Conservation (phyloP, 2,329 filamentous ascomycete genomes). For the Graphiopsis chlorocephala region DNA sequence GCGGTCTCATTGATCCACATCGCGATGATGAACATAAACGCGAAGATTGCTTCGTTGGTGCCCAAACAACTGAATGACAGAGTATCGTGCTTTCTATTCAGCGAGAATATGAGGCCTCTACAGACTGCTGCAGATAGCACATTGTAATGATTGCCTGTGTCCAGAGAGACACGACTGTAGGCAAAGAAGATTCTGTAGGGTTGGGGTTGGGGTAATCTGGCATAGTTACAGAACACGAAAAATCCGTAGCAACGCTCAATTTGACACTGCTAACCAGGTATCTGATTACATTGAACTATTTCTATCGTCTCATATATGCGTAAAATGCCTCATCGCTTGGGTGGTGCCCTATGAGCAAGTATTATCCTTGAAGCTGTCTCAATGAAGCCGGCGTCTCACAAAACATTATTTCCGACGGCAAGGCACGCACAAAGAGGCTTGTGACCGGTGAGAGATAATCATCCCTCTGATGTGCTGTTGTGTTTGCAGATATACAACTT, state of each 20-base stretch:
- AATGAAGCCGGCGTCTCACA: background rate
- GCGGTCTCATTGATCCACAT: background rate
- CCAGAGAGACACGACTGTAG: background rate
- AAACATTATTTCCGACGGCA: background rate
- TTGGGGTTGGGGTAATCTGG: background rate
- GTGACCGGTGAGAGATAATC: background rate
- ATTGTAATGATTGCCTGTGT: background rate
- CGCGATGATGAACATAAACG: background rate
- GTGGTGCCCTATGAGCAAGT: background rate
- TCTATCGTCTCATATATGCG: background rate
- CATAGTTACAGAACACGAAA: background rate
- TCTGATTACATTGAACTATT: background rate
- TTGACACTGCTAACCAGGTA: background rate
- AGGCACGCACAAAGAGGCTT: background rate
- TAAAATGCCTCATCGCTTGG: background rate
- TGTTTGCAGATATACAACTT: background rate
- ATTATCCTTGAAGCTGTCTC: background rate
- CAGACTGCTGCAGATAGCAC: background rate
- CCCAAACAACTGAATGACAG: no score
- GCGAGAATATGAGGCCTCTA: background rate
- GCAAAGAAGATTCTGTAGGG: background rate
- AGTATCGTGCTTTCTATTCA: background rate
- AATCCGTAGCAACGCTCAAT: background rate
- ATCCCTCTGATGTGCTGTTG: background rate
- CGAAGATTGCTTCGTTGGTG: no score